phyloP scores from a whole-genome alignment of 306 rosid species.

The Morella rubra region DNA sequence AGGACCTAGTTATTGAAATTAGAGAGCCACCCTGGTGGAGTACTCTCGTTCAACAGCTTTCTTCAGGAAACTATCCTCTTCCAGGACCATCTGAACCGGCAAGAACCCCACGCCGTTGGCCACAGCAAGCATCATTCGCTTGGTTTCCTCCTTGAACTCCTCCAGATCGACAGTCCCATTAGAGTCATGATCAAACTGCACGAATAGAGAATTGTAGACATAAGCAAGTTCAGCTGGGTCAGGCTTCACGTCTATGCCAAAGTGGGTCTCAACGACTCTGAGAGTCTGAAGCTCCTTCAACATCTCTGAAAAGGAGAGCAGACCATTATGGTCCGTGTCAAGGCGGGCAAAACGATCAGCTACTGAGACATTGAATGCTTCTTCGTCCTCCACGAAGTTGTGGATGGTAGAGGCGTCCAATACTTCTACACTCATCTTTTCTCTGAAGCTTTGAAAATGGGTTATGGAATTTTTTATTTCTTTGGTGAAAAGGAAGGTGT shows the following conservation, averaged over 20 bases:
- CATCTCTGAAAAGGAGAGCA: constrained; percentile 69
- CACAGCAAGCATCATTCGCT: constrained; percentile 75
- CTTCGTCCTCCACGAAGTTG: constrained; percentile 68
- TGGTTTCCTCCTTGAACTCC: constrained; percentile 69
- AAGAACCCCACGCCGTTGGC: constrained; percentile 71
- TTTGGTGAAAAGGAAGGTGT: background rate
- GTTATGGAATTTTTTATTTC: background rate
- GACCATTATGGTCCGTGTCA: constrained; percentile 57
- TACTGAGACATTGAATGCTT: constrained; percentile 41
- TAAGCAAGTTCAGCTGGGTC: constrained; percentile 58
- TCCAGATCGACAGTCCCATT: constrained; percentile 61
- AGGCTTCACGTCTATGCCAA: constrained; percentile 59
- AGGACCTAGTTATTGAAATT: background rate
- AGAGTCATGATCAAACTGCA: constrained; percentile 59
- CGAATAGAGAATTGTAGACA: constrained; percentile 55
- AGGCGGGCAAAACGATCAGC: constrained; percentile 48
- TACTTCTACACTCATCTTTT: constrained; percentile 71
- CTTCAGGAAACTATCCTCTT: constrained; percentile 59
- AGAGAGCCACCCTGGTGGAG: constrained; percentile 22
- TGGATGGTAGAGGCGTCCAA: constrained; percentile 66
- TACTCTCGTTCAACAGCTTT: constrained; percentile 69
- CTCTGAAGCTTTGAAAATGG: background rate
- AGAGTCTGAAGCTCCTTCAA: constrained; percentile 62
- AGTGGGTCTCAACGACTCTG: constrained; percentile 63
- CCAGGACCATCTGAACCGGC: constrained; percentile 72